phyloP scores from a whole-genome alignment of 163 green algal genomes.

The Scenedesmus sp. region DNA sequence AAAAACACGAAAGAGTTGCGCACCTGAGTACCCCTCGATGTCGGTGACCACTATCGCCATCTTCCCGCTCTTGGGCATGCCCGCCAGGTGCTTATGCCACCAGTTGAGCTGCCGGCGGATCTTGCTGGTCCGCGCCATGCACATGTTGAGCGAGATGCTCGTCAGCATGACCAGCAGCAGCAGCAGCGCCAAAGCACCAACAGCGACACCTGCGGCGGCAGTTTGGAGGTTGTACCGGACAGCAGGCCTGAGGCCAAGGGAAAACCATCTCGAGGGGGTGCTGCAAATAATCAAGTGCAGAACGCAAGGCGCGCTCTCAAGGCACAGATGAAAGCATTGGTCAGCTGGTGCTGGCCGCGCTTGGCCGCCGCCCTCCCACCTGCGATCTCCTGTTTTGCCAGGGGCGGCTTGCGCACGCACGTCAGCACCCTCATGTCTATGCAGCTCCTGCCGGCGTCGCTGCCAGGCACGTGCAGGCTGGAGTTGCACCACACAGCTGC shows the following conservation, averaged over 20 bases:
- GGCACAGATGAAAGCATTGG: too few relatives aligned
- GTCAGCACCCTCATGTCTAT: background rate
- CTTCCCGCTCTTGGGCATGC: conserved; percentile 58
- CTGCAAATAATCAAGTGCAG: too few relatives aligned
- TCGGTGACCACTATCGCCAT: conserved; percentile 66
- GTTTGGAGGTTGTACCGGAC: background rate
- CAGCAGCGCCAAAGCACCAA: conserved; percentile 38
- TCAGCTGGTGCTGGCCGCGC: too few relatives aligned
- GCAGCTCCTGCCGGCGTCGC: too few relatives aligned
- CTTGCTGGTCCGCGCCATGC: conserved; percentile 49
- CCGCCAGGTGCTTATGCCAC: conserved; percentile 59
- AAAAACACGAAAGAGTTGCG: background rate
- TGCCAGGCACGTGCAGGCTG: background rate
- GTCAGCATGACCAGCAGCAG: conserved; percentile 49
- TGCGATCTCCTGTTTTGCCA: conserved; percentile 12
- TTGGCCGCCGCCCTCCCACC: background rate
- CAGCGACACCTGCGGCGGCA: background rate
- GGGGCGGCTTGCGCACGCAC: background rate
- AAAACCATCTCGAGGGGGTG: too few relatives aligned
- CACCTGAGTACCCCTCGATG: conserved; percentile 69
- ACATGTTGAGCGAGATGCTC: conserved; percentile 38
- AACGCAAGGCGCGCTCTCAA: too few relatives aligned
- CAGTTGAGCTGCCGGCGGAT: conserved; percentile 39
- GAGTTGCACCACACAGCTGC: background rate
- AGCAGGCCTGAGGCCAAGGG: too few relatives aligned